Conservation (phyloP, 768 basidiomycete species). For the Phaeolepiota aurea region DNA sequence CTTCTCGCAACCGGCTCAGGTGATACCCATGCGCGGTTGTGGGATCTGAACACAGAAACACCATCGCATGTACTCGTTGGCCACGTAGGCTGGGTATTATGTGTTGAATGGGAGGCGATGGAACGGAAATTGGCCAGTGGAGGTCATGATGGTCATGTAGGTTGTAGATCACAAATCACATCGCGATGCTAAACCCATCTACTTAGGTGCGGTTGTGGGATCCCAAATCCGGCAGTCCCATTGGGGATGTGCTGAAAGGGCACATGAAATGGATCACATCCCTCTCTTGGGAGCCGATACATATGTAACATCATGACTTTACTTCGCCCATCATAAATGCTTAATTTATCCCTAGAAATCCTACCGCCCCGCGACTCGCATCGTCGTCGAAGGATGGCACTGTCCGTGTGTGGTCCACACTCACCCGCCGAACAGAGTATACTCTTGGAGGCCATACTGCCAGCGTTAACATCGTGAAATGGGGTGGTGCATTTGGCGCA, state of each 20-base stretch:
- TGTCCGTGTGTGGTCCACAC: conserved; percentile 87
- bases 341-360: conserved; percentile 44
- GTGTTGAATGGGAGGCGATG: conserved; percentile 94
- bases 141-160: conserved; percentile 87
- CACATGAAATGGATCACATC: conserved; percentile 97
- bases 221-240: conserved; percentile 80
- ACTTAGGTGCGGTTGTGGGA: conserved; percentile 81
- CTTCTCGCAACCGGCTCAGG: conserved; percentile 93
- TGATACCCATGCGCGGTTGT: conserved; percentile 85
- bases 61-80: conserved; percentile 83
- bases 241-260: conserved; percentile 85
- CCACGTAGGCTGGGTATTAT: conserved; percentile 94
- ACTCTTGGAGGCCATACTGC: conserved; percentile 90
- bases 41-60: conserved; percentile 91
- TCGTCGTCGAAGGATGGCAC: conserved; percentile 96
- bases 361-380: conserved; percentile 73
- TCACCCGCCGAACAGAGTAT: conserved; percentile 66
- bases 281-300: conserved; percentile 93
- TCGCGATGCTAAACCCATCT: conserved; percentile 1
- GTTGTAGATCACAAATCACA: conserved; percentile 10
- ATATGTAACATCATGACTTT: conserved; percentile 45
- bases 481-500: conserved; percentile 77
- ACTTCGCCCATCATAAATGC: conserved; percentile 1
- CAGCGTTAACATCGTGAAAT: conserved; percentile 90
- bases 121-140: conserved; percentile 89